Base-by-base conservation (phyloP, 169 alveolate genomes). In the Plasmodium ovale region DNA sequence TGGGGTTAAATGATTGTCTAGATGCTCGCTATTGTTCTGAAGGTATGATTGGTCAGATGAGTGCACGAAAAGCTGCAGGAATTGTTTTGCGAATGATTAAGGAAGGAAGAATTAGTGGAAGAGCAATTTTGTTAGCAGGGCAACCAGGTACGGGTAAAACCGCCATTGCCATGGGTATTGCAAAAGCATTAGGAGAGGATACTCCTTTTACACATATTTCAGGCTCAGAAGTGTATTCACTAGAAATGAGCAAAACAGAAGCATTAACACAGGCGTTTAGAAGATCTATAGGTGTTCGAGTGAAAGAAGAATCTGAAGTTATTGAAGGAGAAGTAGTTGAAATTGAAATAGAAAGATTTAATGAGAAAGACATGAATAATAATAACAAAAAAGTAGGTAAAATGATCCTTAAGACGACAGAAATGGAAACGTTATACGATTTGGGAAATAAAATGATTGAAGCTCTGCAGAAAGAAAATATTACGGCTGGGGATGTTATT, bases 281-380 rank as follows among this genome's bases (percentile, higher is more conserved):
- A 87, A 97, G 99, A 69, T 97, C 99, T 27, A 98, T 98, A 29
- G 99, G 99, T n/a, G 99, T 99, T 29, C 95, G 99, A 67, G 98
- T 99, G 47, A 95, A 97, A 87, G 99, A 99, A 93, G 99, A 99
- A 92, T 97, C 99, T 29, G 99, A 99, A 92, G 97, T 99, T 51
- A 98, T 98, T 64, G 99, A 99, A 94, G 99, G 99, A 16, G 99
- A 99, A 95, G 99, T 99, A 7, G 99, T 98, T 53, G 99, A 99
- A 90, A 97, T 99, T 71, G 99, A 98, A 87, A 97, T 98, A 19
- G 99, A 99, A 87, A 59, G 60, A 31, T 90, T 85, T 87, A 49
- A 94, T 64, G 84, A 93, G 71, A 72, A 96, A 87, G 87, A 91
- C 49, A 62, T 72, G 21, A 79, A 14, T 70, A 72, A 31, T 69